Conservation (phyloP, 2,329 filamentous ascomycete species). For the Trichoderma breve region DNA sequence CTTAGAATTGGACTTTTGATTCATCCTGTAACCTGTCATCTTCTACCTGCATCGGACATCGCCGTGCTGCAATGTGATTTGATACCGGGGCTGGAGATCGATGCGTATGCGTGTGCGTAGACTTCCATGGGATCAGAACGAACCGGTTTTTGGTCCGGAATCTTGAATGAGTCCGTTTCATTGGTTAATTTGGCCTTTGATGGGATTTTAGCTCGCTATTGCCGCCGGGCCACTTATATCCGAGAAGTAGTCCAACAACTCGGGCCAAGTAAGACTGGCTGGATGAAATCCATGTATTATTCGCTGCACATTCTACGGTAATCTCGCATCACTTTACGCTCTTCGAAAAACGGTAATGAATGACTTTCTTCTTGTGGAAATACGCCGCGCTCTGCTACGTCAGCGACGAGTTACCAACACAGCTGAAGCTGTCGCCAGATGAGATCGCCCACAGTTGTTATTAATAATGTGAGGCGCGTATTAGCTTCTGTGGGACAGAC, state of each 20-base stretch:
- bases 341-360: neutral
- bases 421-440: neutral
- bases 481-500: neutral
- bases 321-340: neutral
- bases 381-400: neutral
- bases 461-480: conserved; percentile 8
- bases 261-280: neutral
- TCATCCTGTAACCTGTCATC: neutral
- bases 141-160: neutral
- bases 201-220: conserved; percentile 2
- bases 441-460: neutral
- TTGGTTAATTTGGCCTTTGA: neutral
- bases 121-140: neutral
- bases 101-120: neutral
- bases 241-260: neutral
- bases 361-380: neutral
- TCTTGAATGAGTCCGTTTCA: neutral
- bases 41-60: neutral
- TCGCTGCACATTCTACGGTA: neutral
- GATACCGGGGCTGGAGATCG: neutral
- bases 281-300: neutral
- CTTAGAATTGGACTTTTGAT: neutral
- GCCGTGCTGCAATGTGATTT: neutral
- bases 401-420: neutral
- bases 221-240: conserved; percentile 12